Base-by-base conservation (phyloP, 768 basidiomycete species). In the Gymnopilus junonius region DNA sequence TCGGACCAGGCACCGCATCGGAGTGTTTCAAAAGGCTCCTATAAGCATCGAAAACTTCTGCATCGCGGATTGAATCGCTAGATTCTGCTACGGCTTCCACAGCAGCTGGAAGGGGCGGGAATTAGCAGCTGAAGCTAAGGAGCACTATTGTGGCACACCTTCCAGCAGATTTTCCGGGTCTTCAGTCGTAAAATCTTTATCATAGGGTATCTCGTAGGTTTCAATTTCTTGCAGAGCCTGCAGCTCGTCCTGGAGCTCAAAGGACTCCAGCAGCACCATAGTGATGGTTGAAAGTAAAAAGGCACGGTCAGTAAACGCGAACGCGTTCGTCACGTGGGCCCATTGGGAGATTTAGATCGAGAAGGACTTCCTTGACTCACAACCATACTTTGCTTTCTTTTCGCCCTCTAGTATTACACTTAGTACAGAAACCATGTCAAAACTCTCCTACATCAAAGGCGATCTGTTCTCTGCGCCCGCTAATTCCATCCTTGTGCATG, bases 211-310 rank as follows among this genome's bases (percentile, higher is more conserved):
- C n/a, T 83, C 77, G 69, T 94, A 94, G 40, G 76, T 79, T 1
- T 82, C 79, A 1, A 81, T 54, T 64, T 92, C 87, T 60, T 86
- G 85, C 7, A 93, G 76, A 29, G 85, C 79, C 65, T 90, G 84
- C 0, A 92, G 77, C 74, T 93, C 89, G 63, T 94, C 92, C 75
- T 90, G 91, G 25, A 95, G 84, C 71, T 93, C 90, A 73, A 94
- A 95, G 8, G 60, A 37, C 45, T 59, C 34, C n/a, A n/a, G n/a
- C n/a, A n/a, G n/a, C n/a, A n/a, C n/a, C 65, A 69, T 39, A 40
- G 17, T 37, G 11, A 15, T 40, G 12, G 54, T 23, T 40, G 39
- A n/a, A n/a, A n/a, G n/a, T n/a, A n/a, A 50, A 39, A 39, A 34
- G 25, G 25, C 54, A 51, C 29, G 46, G 15, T 55, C 25, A 12